Percentiles rank a stretch among this genome's conserved stretches.
phyloP scores from a whole-genome alignment of 2,329 filamentous ascomycete species.

The Claviceps cyperi region DNA sequence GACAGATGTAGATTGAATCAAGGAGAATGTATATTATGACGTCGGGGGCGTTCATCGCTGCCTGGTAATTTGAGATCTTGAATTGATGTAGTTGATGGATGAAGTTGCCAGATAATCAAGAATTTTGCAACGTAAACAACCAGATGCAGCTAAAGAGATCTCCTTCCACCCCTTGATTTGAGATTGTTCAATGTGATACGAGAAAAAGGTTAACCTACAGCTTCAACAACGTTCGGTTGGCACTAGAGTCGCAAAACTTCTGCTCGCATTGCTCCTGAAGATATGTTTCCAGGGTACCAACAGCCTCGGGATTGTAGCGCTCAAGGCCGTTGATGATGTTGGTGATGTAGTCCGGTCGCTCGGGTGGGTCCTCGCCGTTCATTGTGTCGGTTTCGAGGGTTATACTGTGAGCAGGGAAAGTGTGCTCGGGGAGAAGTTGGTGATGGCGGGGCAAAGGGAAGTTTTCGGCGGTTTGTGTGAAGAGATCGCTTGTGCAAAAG shows the following conservation, averaged over 20 bases:
- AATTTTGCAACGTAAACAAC: neutral
- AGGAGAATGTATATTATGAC: slow-evolving; percentile 40
- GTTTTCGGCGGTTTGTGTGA: slow-evolving; percentile 28
- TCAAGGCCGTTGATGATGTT: slow-evolving; percentile 93
- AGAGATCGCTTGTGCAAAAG: slow-evolving; percentile 23
- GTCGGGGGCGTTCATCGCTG: slow-evolving; percentile 25
- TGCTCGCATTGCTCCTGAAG: slow-evolving; percentile 89
- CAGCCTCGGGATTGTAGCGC: slow-evolving; percentile 96
- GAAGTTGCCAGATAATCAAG: slow-evolving; percentile 9
- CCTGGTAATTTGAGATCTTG: slow-evolving; percentile 99
- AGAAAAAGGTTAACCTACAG: slow-evolving; percentile 55
- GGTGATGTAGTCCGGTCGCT: slow-evolving; percentile 84
- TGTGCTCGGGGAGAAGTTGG: slow-evolving; percentile 17
- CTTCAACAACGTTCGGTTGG: slow-evolving; percentile 90
- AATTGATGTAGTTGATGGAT: slow-evolving; percentile 65
- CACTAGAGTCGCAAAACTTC: slow-evolving; percentile 88
- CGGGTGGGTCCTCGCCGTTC: slow-evolving; percentile 73
- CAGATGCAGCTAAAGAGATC: neutral
- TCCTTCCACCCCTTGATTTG: neutral
- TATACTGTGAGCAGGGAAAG: slow-evolving; percentile 9
- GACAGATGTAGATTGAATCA: slow-evolving; percentile 32
- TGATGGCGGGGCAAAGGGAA: slow-evolving; percentile 28
- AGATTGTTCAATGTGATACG: neutral
- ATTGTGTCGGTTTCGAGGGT: slow-evolving; percentile 27
- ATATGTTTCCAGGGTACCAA: slow-evolving; percentile 85